Percentiles rank a stretch among this genome's conserved stretches.
Evolutionary conservation across 2,329 filamentous ascomycete genomes (phyloP).

Genomic region (Colletotrichum lentis): DNA sequence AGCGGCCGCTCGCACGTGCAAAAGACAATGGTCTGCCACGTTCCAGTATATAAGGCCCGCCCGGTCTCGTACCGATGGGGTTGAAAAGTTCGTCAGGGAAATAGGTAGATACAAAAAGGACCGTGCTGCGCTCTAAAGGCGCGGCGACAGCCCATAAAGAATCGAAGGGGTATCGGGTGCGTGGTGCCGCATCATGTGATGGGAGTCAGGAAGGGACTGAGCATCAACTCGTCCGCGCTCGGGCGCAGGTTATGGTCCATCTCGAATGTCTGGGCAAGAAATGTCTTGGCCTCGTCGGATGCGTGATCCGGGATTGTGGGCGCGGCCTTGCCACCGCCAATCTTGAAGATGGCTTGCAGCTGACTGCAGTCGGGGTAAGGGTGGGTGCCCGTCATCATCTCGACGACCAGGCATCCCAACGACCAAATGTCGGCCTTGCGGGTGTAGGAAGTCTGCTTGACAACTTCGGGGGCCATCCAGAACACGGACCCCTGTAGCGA

Average conservation of each 20-base stretch:
- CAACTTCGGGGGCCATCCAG: constrained; percentile 99
- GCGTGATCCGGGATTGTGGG: constrained; percentile 89
- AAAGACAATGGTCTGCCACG: constrained; percentile 19
- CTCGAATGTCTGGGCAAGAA: constrained; percentile 91
- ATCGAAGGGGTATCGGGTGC: constrained; percentile 26
- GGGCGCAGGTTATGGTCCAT: constrained; percentile 93
- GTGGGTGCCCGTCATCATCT: constrained; percentile 98
- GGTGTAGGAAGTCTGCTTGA: constrained; percentile 96
- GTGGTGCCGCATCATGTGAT: constrained; percentile 59
- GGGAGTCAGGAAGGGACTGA: constrained; percentile 81
- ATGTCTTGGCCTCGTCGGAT: constrained; percentile 82
- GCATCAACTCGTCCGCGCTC: constrained; percentile 87
- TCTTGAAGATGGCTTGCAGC: constrained; percentile 98
- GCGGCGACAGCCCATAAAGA: constrained; percentile 6
- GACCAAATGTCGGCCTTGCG: constrained; percentile 99
- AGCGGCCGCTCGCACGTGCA: constrained; percentile 36
- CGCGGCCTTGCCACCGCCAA: constrained; percentile 79
- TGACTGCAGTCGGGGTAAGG: constrained; percentile 98
- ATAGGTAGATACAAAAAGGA: constrained; percentile 28
- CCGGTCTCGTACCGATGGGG: background rate
- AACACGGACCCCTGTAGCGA: constrained; percentile 97
- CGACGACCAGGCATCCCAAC: constrained; percentile 92
- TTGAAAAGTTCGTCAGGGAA: constrained; percentile 16
- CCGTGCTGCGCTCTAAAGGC: background rate
- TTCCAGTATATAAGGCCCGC: constrained; percentile 26